These are phyloP conservation scores for Diaporthe vexans DNA, from an alignment of 2,329 filamentous ascomycete genomes.

Conservation along the genomic window DNA sequence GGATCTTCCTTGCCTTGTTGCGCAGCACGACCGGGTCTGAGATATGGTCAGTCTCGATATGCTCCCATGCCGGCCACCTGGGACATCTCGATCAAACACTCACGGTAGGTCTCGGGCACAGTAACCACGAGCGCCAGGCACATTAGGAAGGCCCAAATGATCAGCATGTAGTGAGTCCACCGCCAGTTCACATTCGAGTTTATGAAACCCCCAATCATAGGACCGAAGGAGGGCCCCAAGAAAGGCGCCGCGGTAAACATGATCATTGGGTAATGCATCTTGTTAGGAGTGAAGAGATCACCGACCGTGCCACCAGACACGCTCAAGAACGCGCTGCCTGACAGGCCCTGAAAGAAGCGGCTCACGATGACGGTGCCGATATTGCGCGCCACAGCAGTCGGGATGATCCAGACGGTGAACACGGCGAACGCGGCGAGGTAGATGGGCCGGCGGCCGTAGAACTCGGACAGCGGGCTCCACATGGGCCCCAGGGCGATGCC, in stretches of 20 bases:
- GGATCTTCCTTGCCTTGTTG: slow-evolving; percentile 77
- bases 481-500: slow-evolving; percentile 77
- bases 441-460: slow-evolving; percentile 86
- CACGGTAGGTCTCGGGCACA: slow-evolving; percentile 90
- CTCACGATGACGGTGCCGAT: slow-evolving; percentile 83
- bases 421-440: slow-evolving; percentile 81
- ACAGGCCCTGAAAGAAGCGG: slow-evolving; percentile 82
- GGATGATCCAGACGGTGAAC: slow-evolving; percentile 85
- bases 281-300: slow-evolving; percentile 78
- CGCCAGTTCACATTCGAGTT: slow-evolving; percentile 82
- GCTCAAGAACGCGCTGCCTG: slow-evolving; percentile 76
- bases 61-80: too few species aligned
- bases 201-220: slow-evolving; percentile 82
- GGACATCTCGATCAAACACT: slow-evolving; percentile 49
- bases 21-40: slow-evolving; percentile 77
- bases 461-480: slow-evolving; percentile 77
- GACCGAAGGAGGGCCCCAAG: slow-evolving; percentile 71
- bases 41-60: not conserved
- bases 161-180: slow-evolving; percentile 86
- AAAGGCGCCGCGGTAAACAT: slow-evolving; percentile 79
- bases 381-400: slow-evolving; percentile 84
- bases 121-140: slow-evolving; percentile 75
- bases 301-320: slow-evolving; percentile 90
- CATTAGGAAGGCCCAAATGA: slow-evolving; percentile 83
- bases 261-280: slow-evolving; percentile 86